Base-by-base conservation (phyloP, 1,139 yeast species). In the Candida pseudoviswanathii region DNA sequence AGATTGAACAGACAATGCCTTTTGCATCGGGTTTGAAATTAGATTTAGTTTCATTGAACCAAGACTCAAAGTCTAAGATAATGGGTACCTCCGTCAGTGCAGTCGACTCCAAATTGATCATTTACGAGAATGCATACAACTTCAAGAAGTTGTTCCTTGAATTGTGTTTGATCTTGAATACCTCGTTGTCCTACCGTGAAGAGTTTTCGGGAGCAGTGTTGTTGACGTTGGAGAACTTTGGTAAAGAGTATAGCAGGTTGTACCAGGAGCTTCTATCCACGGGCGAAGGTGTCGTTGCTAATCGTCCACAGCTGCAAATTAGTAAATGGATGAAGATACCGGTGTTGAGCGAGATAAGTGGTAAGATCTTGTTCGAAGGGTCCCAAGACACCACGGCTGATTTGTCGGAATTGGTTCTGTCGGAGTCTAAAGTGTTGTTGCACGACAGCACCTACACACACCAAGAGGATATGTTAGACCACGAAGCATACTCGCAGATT, bases 81-180 rank as follows among this genome's bases (percentile, higher is more conserved):
- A 25, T 44, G 6, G 49, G 51, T 32, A 41, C 32, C 32, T 33
- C 45, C 5, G 42, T 40, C 29, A 29, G 36, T 25, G 46, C 41
- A n/a, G 26, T 44, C 5, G 50, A 43, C 4, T 49, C 53, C 4
- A 52, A 38, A 11, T 40, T 43, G 16, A 47, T 53, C 4, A 53
- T 72, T 26, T 80, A 78, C 58, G 78, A 78, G 55, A 78, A 81
- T 49, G 82, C 86, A 2, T 60, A 75, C 26, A 81, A 78, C 33
- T 85, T 86, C 61, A 79, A 80, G 54, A 63, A 66, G 25, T 70
- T 85, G 41, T 77, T 85, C 53, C 68, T 70, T 50, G 75, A 76
- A 49, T 63, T 83, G 5, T 78, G 89, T 53, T 73, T 76, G 46
- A 71, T 80, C 1, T 68, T 86, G 53, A 86, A 85, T 60, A 84